Evolutionary conservation across 192 early-diverging fungal species (phyloP).

Genomic region (Linnemannia schmuckeri): DNA sequence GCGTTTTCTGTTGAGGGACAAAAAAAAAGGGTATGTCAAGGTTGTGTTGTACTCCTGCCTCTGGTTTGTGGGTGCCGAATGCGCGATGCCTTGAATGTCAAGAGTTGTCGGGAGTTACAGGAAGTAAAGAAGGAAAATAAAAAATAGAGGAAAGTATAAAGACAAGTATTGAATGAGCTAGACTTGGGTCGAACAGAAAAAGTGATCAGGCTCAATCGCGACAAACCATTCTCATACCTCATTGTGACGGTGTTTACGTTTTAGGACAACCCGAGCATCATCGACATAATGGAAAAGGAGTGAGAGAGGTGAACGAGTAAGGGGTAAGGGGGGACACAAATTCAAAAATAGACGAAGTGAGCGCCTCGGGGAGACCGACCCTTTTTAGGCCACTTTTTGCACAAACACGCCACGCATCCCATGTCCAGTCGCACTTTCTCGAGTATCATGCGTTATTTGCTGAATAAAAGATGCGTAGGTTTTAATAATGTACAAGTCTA

Average conservation of each 20-base stretch:
- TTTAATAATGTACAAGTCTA: conserved; percentile 8
- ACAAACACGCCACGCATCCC: background rate
- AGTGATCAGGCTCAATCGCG: no score
- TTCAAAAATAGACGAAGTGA: no score
- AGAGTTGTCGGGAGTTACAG: no score
- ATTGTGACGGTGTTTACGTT: conserved; percentile 6
- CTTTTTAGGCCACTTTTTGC: background rate
- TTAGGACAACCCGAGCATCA: background rate
- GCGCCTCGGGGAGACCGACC: background rate
- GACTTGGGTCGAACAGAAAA: no score
- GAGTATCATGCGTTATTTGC: background rate
- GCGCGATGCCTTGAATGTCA: no score
- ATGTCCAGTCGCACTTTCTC: background rate
- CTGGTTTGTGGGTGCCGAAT: background rate
- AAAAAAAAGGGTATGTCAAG: no score
- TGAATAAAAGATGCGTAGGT: background rate
- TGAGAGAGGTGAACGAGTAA: background rate
- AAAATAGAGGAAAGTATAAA: no score
- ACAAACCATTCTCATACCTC: background rate
- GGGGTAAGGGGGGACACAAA: background rate
- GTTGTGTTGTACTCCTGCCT: no score
- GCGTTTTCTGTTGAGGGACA: no score
- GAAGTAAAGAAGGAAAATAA: no score
- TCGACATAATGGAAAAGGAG: background rate
- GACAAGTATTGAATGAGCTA: no score